Evolutionary conservation across 2,329 filamentous ascomycete genomes (phyloP).

Genomic region (Camptophora hylomeconis): DNA sequence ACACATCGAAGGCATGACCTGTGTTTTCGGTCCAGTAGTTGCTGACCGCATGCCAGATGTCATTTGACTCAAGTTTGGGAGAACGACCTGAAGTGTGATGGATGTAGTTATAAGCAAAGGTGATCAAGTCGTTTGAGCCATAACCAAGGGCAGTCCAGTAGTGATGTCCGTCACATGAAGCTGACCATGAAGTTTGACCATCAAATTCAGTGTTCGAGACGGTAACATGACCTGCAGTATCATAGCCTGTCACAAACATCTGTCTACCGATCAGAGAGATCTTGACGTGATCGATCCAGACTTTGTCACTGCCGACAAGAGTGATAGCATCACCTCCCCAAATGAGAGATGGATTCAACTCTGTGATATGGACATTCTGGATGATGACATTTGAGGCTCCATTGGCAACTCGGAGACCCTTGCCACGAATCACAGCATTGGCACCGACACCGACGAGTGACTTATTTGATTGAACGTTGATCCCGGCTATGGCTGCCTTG

Average conservation of each 20-base stretch:
- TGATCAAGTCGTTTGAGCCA: slow-evolving; percentile 44
- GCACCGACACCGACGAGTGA: slow-evolving; percentile 40
- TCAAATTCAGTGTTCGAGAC: slow-evolving; percentile 50
- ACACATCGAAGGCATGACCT: slow-evolving; percentile 46
- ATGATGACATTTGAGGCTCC: slow-evolving; percentile 48
- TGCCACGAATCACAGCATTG: slow-evolving; percentile 44
- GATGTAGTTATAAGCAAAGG: slow-evolving; percentile 48
- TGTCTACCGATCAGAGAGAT: slow-evolving; percentile 47
- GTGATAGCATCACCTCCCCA: slow-evolving; percentile 49
- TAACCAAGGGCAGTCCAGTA: slow-evolving; percentile 49
- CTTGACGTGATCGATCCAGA: slow-evolving; percentile 43
- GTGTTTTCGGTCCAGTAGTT: slow-evolving; percentile 46
- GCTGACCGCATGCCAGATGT: slow-evolving; percentile 48
- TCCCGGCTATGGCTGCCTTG: slow-evolving; percentile 38
- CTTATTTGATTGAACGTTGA: slow-evolving; percentile 46
- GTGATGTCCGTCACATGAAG: slow-evolving; percentile 45
- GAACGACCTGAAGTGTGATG: slow-evolving; percentile 44
- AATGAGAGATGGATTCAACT: slow-evolving; percentile 44
- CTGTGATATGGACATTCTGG: slow-evolving; percentile 35
- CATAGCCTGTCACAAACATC: slow-evolving; percentile 45
- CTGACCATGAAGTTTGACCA: slow-evolving; percentile 40
- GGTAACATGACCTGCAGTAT: slow-evolving; percentile 41
- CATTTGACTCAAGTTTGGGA: slow-evolving; percentile 43
- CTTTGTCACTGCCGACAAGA: slow-evolving; percentile 29
- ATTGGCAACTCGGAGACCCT: slow-evolving; percentile 39